phyloP scores from a whole-genome alignment of 2,329 filamentous ascomycete genomes.

The Pseudocercospora vitis region DNA sequence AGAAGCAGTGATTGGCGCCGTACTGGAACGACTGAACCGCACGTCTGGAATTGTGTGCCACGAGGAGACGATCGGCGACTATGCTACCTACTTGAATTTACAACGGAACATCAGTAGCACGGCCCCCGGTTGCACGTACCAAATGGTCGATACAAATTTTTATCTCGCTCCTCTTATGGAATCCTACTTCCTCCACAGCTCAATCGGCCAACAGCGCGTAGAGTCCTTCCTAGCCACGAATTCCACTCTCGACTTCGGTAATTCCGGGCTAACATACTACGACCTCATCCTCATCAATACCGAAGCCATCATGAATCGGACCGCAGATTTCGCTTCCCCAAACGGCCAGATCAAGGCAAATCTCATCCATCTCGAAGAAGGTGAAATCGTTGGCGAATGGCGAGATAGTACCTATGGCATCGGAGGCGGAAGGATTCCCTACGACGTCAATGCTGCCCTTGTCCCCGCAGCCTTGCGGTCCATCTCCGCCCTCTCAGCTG shows the following conservation, averaged over 20 bases:
- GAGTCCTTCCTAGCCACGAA: conserved; percentile 43
- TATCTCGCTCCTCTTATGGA: conserved; percentile 60
- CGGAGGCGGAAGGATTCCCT: conserved; percentile 63
- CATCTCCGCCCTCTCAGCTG: conserved; percentile 54
- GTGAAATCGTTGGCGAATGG: conserved; percentile 61
- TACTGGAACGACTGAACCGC: conserved; percentile 61
- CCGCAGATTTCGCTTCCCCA: conserved; percentile 53
- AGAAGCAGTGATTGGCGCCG: conserved; percentile 62
- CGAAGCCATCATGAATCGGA: conserved; percentile 58
- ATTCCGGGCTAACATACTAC: conserved; percentile 55
- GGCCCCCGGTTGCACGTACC: conserved; percentile 50
- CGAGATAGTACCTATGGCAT: conserved; percentile 61
- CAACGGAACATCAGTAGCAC: conserved; percentile 49
- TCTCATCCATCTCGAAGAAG: conserved; percentile 58
- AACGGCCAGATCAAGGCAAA: conserved; percentile 54
- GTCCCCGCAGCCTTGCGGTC: conserved; percentile 61
- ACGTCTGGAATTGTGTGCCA: conserved; percentile 63
- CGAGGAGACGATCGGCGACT: conserved; percentile 66
- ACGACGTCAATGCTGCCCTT: conserved; percentile 64
- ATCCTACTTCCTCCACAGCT: conserved; percentile 57
- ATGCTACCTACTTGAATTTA: conserved; percentile 60
- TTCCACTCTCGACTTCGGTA: conserved; percentile 53
- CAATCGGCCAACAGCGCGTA: conserved; percentile 43
- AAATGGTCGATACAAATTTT: conserved; percentile 61
- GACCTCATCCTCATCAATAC: conserved; percentile 55